Evolutionary conservation across 495 filamentous ascomycete species (phyloP).

Genomic region (Pseudevernia furfuracea): DNA sequence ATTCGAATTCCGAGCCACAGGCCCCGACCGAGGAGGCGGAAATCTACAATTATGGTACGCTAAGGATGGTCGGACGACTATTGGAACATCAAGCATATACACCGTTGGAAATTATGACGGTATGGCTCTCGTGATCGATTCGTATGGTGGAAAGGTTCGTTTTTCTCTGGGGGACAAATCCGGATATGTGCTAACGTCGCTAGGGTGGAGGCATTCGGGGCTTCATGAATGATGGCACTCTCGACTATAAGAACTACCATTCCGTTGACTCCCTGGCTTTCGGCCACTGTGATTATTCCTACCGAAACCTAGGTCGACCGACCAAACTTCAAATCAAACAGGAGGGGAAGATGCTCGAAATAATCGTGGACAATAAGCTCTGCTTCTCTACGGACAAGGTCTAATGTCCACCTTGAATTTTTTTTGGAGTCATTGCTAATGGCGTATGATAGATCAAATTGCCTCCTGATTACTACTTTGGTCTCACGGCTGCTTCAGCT

Average conservation of each 20-base stretch:
- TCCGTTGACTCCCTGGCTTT: slow-evolving; percentile 83
- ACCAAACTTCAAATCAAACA: slow-evolving; percentile 69
- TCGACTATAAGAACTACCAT: slow-evolving; percentile 69
- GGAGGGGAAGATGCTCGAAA: slow-evolving; percentile 55
- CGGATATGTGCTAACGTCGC: slow-evolving; percentile 12
- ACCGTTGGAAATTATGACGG: slow-evolving; percentile 79
- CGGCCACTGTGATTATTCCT: slow-evolving; percentile 83
- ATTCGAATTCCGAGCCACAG: slow-evolving; percentile 78
- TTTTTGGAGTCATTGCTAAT: slow-evolving; percentile 2
- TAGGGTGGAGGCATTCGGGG: slow-evolving; percentile 75
- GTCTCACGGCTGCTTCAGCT: slow-evolving; percentile 77
- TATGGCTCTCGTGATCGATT: slow-evolving; percentile 76
- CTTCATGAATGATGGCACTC: slow-evolving; percentile 87
- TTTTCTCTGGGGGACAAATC: not conserved
- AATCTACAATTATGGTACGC: slow-evolving; percentile 93
- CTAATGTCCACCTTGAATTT: slow-evolving; percentile 13
- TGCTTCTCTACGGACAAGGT: slow-evolving; percentile 81
- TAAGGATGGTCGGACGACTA: slow-evolving; percentile 55
- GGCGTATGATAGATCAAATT: slow-evolving; percentile 49
- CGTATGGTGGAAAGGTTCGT: slow-evolving; percentile 64
- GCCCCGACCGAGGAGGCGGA: slow-evolving; percentile 75
- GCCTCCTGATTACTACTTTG: slow-evolving; percentile 75
- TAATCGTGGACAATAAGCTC: slow-evolving; percentile 69
- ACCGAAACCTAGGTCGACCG: slow-evolving; percentile 83
- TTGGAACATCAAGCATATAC: slow-evolving; percentile 71